Conservation (phyloP, 2,329 filamentous ascomycete species). For the Fusarium praegraminearum region DNA sequence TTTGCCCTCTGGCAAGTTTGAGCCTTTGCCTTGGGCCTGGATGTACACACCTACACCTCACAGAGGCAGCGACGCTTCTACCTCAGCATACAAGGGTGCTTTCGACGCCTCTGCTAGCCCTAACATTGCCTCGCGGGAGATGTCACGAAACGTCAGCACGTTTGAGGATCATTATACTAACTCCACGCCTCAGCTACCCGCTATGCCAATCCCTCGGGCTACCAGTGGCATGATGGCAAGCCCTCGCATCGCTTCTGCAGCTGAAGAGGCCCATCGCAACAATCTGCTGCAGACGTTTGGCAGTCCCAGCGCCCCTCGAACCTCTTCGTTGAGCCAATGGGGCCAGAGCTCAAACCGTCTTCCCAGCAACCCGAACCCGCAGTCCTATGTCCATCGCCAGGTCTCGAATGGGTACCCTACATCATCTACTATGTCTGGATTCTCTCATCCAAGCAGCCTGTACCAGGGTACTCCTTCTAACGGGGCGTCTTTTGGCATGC, state of each 20-base stretch:
- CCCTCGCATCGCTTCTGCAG: constrained; percentile 33
- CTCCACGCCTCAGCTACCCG: constrained; percentile 41
- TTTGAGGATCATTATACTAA: constrained; percentile 52
- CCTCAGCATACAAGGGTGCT: constrained; percentile 43
- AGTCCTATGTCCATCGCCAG: constrained; percentile 38
- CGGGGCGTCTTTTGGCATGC: constrained; percentile 36
- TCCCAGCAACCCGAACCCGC: constrained; percentile 31
- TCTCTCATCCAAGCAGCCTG: constrained; percentile 64
- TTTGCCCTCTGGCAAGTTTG: constrained; percentile 50
- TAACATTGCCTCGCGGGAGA: constrained; percentile 38
- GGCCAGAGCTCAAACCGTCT: constrained; percentile 42
- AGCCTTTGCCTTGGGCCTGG: constrained; percentile 64
- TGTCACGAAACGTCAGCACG: constrained; percentile 16
- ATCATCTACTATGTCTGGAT: constrained; percentile 52
- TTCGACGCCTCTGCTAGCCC: constrained; percentile 47
- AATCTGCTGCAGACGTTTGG: constrained; percentile 54
- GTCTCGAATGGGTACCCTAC: constrained; percentile 30
- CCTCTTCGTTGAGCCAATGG: constrained; percentile 51
- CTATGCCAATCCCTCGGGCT: constrained; percentile 18
- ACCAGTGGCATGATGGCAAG: constrained; percentile 37
- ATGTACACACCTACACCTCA: constrained; percentile 56
- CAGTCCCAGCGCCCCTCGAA: constrained; percentile 45
- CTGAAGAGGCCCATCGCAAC: constrained; percentile 51
- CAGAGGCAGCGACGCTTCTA: constrained; percentile 35
- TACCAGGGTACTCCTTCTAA: constrained; percentile 61